phyloP scores from a whole-genome alignment of 2,329 filamentous ascomycete genomes.

The Ceratocystis papillata region DNA sequence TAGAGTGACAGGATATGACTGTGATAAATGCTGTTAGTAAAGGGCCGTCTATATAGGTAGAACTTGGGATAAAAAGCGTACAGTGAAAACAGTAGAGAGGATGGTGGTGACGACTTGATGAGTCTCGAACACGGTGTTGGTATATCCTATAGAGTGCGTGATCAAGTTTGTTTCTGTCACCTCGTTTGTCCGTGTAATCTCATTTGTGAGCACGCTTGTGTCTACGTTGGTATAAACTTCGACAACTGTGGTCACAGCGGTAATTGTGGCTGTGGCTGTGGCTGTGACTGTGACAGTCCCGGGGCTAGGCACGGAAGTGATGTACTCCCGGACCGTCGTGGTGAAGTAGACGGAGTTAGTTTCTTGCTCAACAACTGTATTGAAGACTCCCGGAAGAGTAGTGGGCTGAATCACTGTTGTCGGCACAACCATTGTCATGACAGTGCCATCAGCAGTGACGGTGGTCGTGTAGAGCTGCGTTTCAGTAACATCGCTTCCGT shows the following conservation, averaged over 20 bases:
- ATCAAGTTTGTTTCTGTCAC: conserved; percentile 9
- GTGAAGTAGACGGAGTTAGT: not conserved
- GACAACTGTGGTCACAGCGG: conserved; percentile 19
- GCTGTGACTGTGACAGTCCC: conserved; percentile 22
- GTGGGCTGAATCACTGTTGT: not conserved
- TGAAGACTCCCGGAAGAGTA: conserved; percentile 7
- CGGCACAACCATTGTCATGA: not conserved
- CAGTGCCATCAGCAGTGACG: conserved; percentile 7
- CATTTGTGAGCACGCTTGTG: not conserved
- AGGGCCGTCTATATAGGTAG: not conserved
- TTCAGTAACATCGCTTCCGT: conserved; percentile 9
- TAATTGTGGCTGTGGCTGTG: conserved; percentile 25
- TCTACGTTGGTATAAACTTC: conserved; percentile 20
- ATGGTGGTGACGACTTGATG: conserved; percentile 25
- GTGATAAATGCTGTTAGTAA: conserved; percentile 16
- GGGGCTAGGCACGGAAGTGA: conserved; percentile 3
- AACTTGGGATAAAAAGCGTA: not conserved
- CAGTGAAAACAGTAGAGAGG: conserved; percentile 25
- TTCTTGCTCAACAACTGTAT: not conserved
- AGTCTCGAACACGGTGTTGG: conserved; percentile 24
- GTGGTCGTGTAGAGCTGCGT: not conserved
- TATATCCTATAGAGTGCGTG: conserved; percentile 15
- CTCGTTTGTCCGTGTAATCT: conserved; percentile 9
- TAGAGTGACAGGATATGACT: conserved; percentile 28
- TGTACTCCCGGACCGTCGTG: not conserved